A percentile compares a stretch with the other conserved stretches of the same genome.
phyloP scores from a whole-genome alignment of 441 rosid species.

The Brassica hybrid region DNA sequence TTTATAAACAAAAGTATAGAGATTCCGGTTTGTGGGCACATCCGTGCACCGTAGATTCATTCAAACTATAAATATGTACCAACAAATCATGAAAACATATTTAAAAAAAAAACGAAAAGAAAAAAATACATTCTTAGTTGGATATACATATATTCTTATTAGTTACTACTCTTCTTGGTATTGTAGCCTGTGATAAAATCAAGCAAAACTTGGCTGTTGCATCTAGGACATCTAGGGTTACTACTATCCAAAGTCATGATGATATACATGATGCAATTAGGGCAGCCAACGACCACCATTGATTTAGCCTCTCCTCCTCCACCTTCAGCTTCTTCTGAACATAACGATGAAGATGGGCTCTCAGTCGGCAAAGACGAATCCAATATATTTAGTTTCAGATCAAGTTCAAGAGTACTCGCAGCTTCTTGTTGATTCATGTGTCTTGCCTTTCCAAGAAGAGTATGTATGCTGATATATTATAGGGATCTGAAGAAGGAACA shows the following conservation, averaged over 20 bases:
- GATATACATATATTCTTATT: background rate
- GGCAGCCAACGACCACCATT: slow-evolving; percentile 61
- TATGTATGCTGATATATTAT: slow-evolving; percentile 25
- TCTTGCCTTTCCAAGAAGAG: slow-evolving; percentile 23
- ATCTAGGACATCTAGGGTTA: slow-evolving; percentile 57
- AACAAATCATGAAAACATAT: background rate
- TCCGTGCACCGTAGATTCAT: background rate
- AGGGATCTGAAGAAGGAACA: slow-evolving; percentile 14
- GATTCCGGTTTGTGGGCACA: background rate
- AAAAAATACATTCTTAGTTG: background rate
- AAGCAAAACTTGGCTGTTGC: slow-evolving; percentile 63
- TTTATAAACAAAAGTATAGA: background rate
- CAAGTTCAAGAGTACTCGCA: slow-evolving; percentile 14
- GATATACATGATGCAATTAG: slow-evolving; percentile 60
- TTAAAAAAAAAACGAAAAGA: background rate
- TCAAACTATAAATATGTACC: background rate
- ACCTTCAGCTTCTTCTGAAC: slow-evolving; percentile 47
- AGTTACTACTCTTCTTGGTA: slow-evolving; percentile 29
- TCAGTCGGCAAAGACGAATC: background rate
- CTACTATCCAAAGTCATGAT: slow-evolving; percentile 49
- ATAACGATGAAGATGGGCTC: slow-evolving; percentile 46
- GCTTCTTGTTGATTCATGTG: background rate
- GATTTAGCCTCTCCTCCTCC: slow-evolving; percentile 43
- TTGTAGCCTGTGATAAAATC: slow-evolving; percentile 44
- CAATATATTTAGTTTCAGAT: background rate